Conservation (phyloP, 495 filamentous ascomycete genomes). For the Platismatia glauca region DNA sequence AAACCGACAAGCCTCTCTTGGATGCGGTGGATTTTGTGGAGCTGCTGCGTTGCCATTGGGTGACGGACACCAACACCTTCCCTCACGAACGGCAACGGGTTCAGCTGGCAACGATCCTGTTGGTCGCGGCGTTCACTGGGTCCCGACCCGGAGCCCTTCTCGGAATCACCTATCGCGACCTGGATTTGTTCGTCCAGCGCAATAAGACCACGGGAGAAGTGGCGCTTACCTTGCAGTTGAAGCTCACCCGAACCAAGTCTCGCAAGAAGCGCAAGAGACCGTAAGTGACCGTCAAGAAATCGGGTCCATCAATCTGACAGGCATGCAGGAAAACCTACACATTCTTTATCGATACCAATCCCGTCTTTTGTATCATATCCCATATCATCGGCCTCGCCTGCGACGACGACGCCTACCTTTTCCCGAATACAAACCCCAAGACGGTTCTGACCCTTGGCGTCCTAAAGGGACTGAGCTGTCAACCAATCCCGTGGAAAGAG, state of each 20-base stretch:
- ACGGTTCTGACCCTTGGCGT: too few relatives aligned
- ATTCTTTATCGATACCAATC: constrained; percentile 15
- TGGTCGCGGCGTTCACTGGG: constrained; percentile 7
- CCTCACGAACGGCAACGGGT: constrained; percentile 14
- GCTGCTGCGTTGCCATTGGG: constrained; percentile 12
- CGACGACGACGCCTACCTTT: constrained; percentile 19
- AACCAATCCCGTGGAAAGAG: too few relatives aligned
- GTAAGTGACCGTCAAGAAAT: background rate
- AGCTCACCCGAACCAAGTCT: constrained; percentile 1
- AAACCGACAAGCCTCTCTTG: constrained; percentile 15
- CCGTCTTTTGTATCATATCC: constrained; percentile 13
- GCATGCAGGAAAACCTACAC: constrained; percentile 14
- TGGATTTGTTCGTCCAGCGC: constrained; percentile 9
- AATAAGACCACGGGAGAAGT: constrained; percentile 7
- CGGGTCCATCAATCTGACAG: background rate
- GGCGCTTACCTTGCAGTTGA: constrained; percentile 5
- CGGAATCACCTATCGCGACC: constrained; percentile 8
- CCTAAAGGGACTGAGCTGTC: too few relatives aligned
- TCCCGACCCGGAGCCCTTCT: constrained; percentile 6
- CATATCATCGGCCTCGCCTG: constrained; percentile 18
- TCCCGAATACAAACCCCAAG: constrained; percentile 4
- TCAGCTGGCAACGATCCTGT: constrained; percentile 11
- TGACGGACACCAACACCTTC: constrained; percentile 11
- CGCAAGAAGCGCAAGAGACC: constrained; percentile 15
- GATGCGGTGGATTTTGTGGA: constrained; percentile 6